Evolutionary conservation across 1,284 basidiomycete genomes (phyloP), one percentile per base, ranked within the genome.

Genomic region (Bondarzewia mesenterica): DNA sequence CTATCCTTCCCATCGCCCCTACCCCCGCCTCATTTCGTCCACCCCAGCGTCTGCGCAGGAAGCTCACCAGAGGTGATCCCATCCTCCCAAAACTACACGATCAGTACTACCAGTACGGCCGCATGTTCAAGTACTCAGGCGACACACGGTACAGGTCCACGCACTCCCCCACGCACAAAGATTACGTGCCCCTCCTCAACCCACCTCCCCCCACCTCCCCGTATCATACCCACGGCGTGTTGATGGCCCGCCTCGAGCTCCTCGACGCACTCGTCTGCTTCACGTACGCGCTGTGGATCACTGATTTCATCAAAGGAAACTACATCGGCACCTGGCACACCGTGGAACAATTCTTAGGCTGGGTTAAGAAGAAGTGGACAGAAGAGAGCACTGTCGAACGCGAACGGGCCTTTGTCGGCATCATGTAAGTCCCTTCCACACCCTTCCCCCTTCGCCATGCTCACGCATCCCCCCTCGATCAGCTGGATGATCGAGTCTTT

Each of bases 401-500:
- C 39, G 85, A 88, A 67, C 80, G 77, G 65, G 82, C 82, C 36
- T 81, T 88, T 48, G 62, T 82, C 55, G 85, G 85, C 52, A 71
- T 88, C 65, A 83, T 88, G 85, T 86, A 75, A 72, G 85, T 45
- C 49, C 54, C 49, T 26, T 54, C 40, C 52, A 46, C 50, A 44
- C 51, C 46, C 52, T 32, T 56, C 54, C 57, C 48, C 50, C 38
- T 50, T 58, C 38, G 53, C 57, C 57, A 59, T 59, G 63, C 56
- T 67, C 56, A 60, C 60, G 42, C 56, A 57, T 58, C 51, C 52
- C 50, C 53, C 46, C 61, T 61, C 55, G 44, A 51, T 54, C 69
- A 88, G 85, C 57, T 79, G 64, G 62, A 80, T 87, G 81, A 76
- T 88, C 59, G 79, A 85, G 62, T 79, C 72, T 12, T 87, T 78